Evolutionary conservation across 1,284 basidiomycete genomes (phyloP).

Genomic region (Pterula multifida): DNA sequence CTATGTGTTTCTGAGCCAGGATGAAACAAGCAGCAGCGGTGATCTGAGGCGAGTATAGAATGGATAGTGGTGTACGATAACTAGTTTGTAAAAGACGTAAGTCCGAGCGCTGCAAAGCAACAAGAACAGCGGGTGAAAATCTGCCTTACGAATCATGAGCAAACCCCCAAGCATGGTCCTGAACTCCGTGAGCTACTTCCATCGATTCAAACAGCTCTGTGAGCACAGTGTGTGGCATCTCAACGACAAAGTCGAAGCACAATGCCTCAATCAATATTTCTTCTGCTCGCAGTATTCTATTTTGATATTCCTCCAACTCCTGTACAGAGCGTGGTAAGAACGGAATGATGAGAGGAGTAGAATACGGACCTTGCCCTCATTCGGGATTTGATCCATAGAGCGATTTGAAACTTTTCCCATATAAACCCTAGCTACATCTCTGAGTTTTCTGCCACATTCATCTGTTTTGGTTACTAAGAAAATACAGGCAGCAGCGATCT

Average conservation of each 20-base stretch:
- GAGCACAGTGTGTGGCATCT: slow-evolving; percentile 71
- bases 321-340: slow-evolving; percentile 16
- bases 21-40: slow-evolving; percentile 66
- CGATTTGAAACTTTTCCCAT: slow-evolving; percentile 55
- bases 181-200: slow-evolving; percentile 33
- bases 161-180: slow-evolving; percentile 72
- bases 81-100: slow-evolving; percentile 22
- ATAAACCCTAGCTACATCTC: slow-evolving; percentile 70
- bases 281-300: slow-evolving; percentile 67
- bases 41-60: slow-evolving; percentile 53
- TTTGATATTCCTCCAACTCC: slow-evolving; percentile 68
- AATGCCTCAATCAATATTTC: slow-evolving; percentile 79
- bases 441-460: slow-evolving; percentile 78
- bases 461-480: slow-evolving; percentile 90
- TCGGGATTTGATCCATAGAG: slow-evolving; percentile 42
- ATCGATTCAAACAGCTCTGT: slow-evolving; percentile 51
- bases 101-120: neutral
- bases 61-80: slow-evolving; percentile 64
- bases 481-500: slow-evolving; percentile 81
- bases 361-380: slow-evolving; percentile 45
- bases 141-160: slow-evolving; percentile 70
- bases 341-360: slow-evolving; percentile 4
- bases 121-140: slow-evolving; percentile 6
- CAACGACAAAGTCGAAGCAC: slow-evolving; percentile 85
- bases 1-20: slow-evolving; percentile 54